Conservation (phyloP, 192 early-diverging fungal species). For the Podila epigama region DNA sequence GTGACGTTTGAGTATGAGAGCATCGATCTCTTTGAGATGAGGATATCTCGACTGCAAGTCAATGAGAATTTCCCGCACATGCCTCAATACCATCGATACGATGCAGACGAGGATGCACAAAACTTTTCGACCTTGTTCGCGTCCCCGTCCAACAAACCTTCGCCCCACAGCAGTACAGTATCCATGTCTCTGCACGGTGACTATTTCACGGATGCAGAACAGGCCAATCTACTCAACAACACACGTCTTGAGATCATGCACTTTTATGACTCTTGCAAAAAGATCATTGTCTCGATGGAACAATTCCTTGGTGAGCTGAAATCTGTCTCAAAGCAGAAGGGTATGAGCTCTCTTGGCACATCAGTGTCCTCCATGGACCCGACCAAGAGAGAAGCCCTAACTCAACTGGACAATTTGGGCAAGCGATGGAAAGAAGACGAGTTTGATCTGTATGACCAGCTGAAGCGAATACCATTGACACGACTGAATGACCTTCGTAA, state of each 20-base stretch:
- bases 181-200: conserved; percentile 31
- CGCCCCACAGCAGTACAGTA: neutral
- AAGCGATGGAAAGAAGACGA: conserved; percentile 55
- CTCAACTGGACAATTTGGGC: conserved; percentile 34
- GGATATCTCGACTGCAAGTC: conserved; percentile 66
- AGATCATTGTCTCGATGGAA: conserved; percentile 52
- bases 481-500: conserved; percentile 64
- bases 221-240: conserved; percentile 15
- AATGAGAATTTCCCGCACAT: conserved; percentile 22
- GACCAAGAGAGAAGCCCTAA: conserved; percentile 14
- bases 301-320: conserved; percentile 43
- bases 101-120: conserved; percentile 41
- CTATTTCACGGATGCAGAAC: conserved; percentile 46
- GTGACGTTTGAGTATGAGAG: conserved; percentile 75
- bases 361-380: neutral
- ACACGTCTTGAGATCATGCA: conserved; percentile 50
- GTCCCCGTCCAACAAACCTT: neutral
- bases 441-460: conserved; percentile 49
- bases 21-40: conserved; percentile 71
- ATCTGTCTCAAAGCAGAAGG: conserved; percentile 17
- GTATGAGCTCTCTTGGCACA: conserved; percentile 12
- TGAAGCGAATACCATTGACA: conserved; percentile 31
- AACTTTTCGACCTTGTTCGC: conserved; percentile 28
- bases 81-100: conserved; percentile 47
- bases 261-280: conserved; percentile 59